These are phyloP conservation scores for Sonneratia caseolaris DNA, from an alignment of 345 rosid genomes.

Conservation along the genomic window DNA sequence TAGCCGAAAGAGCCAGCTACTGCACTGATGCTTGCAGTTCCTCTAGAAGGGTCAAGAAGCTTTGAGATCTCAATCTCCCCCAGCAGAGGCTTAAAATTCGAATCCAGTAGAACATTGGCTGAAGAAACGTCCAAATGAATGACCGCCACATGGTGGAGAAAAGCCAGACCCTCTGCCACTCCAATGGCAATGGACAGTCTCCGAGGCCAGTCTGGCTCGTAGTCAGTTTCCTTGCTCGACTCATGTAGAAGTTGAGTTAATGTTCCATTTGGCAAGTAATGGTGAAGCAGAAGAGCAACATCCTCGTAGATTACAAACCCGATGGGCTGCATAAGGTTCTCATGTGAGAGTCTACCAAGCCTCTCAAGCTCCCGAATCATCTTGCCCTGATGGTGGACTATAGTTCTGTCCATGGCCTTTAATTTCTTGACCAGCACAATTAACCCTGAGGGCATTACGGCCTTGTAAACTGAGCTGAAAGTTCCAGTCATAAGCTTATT, in stretches of 20 bases:
- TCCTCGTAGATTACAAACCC: constrained; percentile 91
- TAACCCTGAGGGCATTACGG: constrained; percentile 93
- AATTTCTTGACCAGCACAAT: constrained; percentile 64
- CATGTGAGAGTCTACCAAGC: constrained; percentile 89
- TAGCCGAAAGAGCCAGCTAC: constrained; percentile 96
- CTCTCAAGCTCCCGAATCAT: constrained; percentile 95
- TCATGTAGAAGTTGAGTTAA: constrained; percentile 77
- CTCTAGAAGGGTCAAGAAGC: constrained; percentile 70
- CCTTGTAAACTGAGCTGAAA: constrained; percentile 83
- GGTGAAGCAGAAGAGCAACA: constrained; percentile 83
- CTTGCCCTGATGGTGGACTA: constrained; percentile 79
- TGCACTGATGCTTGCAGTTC: constrained; percentile 79
- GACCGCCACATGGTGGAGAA: constrained; percentile 84
- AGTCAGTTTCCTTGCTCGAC: constrained; percentile 48
- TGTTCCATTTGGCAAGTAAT: constrained; percentile 70
- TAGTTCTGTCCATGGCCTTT: constrained; percentile 79
- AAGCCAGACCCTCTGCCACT: constrained; percentile 84
- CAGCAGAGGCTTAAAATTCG: constrained; percentile 55
- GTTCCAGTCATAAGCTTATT: constrained; percentile 77
- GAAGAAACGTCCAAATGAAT: constrained; percentile 90
- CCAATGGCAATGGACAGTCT: constrained; percentile 81
- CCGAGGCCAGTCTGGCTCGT: constrained; percentile 79
- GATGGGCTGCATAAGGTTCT: constrained; percentile 68
- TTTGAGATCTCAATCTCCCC: constrained; percentile 95
- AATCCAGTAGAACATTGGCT: constrained; percentile 66